Percentiles rank a stretch among this genome's conserved stretches.
Conservation (phyloP, 2,329 filamentous ascomycete genomes). For the Gremmenia infestans region DNA sequence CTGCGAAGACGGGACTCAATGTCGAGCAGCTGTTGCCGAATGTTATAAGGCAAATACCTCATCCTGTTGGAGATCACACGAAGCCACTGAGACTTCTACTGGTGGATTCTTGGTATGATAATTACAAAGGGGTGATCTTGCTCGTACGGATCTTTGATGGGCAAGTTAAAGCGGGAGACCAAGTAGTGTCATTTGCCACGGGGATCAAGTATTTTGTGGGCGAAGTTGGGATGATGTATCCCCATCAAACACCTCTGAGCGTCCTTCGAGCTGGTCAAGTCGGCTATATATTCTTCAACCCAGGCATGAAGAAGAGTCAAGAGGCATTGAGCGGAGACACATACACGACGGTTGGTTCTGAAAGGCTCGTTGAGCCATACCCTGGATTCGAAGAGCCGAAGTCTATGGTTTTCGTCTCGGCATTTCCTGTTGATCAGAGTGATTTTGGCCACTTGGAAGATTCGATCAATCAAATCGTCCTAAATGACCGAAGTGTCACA, state of each 20-base stretch:
- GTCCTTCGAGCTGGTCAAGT: conserved; percentile 86
- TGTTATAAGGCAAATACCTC: conserved; percentile 80
- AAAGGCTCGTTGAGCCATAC: conserved; percentile 71
- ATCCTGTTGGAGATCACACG: conserved; percentile 66
- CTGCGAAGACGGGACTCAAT: conserved; percentile 90
- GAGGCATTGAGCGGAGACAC: conserved; percentile 97
- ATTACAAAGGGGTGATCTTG: conserved; percentile 88
- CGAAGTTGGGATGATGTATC: conserved; percentile 96
- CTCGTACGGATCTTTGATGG: conserved; percentile 91
- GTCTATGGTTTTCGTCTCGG: conserved; percentile 97
- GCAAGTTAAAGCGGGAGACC: conserved; percentile 73
- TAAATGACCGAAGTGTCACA: conserved; percentile 94
- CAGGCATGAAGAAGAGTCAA: conserved; percentile 94
- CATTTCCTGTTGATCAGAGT: conserved; percentile 86
- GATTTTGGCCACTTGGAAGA: conserved; percentile 86
- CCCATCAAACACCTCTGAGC: conserved; percentile 75
- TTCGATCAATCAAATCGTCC: conserved; percentile 85
- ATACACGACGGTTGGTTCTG: conserved; percentile 75
- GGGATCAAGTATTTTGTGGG: conserved; percentile 87
- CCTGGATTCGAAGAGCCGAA: conserved; percentile 97
- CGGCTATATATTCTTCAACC: conserved; percentile 95
- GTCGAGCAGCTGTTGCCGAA: conserved; percentile 77
- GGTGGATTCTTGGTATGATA: conserved; percentile 98
- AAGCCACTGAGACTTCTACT: conserved; percentile 79
- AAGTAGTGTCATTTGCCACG: conserved; percentile 82